Evolutionary conservation across 805 yeast genomes (phyloP), one percentile per base, ranked within the genome.

Genomic region (Allodekkera sacchari): DNA sequence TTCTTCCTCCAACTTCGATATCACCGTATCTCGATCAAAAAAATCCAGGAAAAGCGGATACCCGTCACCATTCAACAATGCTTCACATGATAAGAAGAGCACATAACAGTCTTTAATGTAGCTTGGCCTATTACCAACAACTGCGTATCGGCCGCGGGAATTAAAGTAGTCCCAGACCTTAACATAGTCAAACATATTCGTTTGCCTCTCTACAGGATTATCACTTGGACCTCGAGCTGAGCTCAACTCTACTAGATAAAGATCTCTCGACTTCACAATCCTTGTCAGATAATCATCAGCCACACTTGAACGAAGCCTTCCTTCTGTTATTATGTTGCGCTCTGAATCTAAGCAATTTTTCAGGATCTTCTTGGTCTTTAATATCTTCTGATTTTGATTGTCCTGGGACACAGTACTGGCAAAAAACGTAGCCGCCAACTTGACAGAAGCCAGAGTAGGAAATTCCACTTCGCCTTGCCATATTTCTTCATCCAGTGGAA

Each of bases 31-130:
- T 25, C 35, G 34, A 26, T 44, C 39, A 27, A 52, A 47, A 21
- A 36, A 41, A 22, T 23, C 30, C 30, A 39, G 45, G 41, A 34
- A 47, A 15, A 34, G 34, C 11, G 43, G 52, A 29, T 24, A 28
- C 24, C 35, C 39, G 34, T 35, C 36, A 15, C 36, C 38, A 10
- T 39, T 39, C 14, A 37, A 29, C 15, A 41, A 17, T 20, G 34
- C 34, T 25, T 44, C 34, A 12, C 28, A 20, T 25, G 37, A 36
- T 30, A 51, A 18, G 9, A 47, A 66, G 18, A 77, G 52, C 32
- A 80, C 39, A 48, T 79, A 80, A 7, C 79, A 67, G 52, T 80
- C 88, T 44, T 77, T 78, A 24, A 76, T 77, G 42, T 63, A 61
- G 7, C 50, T 38, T 1, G 73, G 70, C 32, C 61, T 60, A 13